These are phyloP conservation scores for Hydnomerulius pinastri DNA, from an alignment of 768 basidiomycete genomes.

Conservation along the genomic window DNA sequence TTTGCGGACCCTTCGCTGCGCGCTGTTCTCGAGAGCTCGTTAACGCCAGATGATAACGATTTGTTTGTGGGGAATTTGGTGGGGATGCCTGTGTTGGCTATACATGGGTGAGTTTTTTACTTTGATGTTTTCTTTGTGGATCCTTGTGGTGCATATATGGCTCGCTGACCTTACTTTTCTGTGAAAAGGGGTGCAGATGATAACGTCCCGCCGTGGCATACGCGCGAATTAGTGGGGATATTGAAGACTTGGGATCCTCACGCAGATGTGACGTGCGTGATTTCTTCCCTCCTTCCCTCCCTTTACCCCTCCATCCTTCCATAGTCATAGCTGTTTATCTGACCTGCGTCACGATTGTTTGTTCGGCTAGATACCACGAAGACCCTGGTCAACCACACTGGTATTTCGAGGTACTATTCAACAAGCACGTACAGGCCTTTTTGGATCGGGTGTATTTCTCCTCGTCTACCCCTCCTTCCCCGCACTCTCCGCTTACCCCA, in stretches of 20 bases:
- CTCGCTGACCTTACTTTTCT: background rate
- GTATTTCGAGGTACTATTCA: conserved; percentile 63
- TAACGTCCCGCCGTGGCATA: conserved; percentile 89
- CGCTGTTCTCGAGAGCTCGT: conserved; percentile 69
- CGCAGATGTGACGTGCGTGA: conserved; percentile 53
- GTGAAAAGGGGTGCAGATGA: conserved; percentile 68
- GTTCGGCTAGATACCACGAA: conserved; percentile 56
- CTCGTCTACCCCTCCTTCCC: no score
- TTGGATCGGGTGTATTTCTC: conserved; percentile 39
- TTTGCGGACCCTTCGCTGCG: conserved; percentile 76
- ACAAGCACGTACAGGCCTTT: conserved; percentile 56
- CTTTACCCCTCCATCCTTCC: background rate
- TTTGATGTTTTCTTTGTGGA: background rate
- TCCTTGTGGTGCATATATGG: background rate
- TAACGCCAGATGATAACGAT: conserved; percentile 88
- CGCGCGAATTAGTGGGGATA: conserved; percentile 61
- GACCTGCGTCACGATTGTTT: background rate
- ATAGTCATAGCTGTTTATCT: background rate
- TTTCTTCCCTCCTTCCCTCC: background rate
- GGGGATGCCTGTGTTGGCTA: conserved; percentile 65
- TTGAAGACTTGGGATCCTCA: conserved; percentile 58
- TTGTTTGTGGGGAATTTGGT: conserved; percentile 79
- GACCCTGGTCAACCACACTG: conserved; percentile 67
- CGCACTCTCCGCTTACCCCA: no score
- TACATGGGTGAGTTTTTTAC: conserved; percentile 66